Base-by-base conservation (phyloP, 108 stramenopile species). In the Nitzschia inconspicua region DNA sequence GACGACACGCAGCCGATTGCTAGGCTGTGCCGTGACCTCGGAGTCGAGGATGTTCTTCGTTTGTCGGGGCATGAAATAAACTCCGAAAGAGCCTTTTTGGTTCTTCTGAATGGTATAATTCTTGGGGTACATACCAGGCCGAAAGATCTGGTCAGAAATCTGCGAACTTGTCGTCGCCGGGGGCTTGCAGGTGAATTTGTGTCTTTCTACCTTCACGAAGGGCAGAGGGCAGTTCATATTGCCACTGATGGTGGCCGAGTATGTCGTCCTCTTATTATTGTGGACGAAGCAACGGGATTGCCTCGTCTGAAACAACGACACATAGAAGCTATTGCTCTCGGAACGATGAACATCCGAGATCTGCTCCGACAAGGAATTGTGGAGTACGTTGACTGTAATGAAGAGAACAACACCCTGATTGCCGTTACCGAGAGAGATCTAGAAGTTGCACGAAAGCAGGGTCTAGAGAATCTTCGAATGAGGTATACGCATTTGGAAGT, bases 351-450 rank as follows among this genome's bases (percentile, higher is more conserved):
- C 34, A 84, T 95, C 20, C 67, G 74, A 35, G 88, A 91, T 67
- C 70, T 97, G 36, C 76, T 97, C 10, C 72, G 69, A n/a, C 79
- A 95, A 39, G 97, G 97, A 18, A 78, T 98, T 14, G 93, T 99
- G 11, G 99, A 98, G 66, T 99, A 98, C 73, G 91, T 99, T 25
- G 99, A 99, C 60, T 97, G 98, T 26, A 98, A 98, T 60, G 99
- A 99, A 75, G 96, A 95, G 67, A 98, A 98, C 75, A 98, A 97
- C 57, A 97, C 96, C 20, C 66, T 97, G 60, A 95, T 98, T 56
- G 96, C 95, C 3, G 86, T 97, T 20, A 82, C 88, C 0, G 96
- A 97, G 78, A 66, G 54, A 16, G 93, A 98, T 44, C 74, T 97
- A 47, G 86, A 84, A 60, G 63, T 79, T 23, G 83, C 87, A 11